These are phyloP conservation scores for Sordaria brevicollis DNA, from an alignment of 495 filamentous ascomycete species.

Conservation along the genomic window DNA sequence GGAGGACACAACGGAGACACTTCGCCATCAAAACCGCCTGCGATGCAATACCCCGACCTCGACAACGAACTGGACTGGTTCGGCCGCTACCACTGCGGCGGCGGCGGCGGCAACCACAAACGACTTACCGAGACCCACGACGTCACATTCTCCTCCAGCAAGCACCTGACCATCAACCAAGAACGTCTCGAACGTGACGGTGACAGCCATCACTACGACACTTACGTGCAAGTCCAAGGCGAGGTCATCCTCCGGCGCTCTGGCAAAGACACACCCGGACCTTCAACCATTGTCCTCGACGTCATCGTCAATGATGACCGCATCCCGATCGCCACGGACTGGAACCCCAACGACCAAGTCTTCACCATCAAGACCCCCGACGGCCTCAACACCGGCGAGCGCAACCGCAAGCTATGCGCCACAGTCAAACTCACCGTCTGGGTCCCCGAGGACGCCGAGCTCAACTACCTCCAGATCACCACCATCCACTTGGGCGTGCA, in stretches of 20 bases:
- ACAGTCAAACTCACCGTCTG: slow-evolving; percentile 30
- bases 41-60: slow-evolving; percentile 15
- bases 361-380: slow-evolving; percentile 24
- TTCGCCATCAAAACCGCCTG: not conserved
- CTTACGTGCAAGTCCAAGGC: slow-evolving; percentile 24
- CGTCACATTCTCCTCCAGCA: slow-evolving; percentile 19
- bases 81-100: slow-evolving; percentile 12
- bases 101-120: slow-evolving; percentile 10
- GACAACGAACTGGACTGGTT: slow-evolving; percentile 10
- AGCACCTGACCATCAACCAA: slow-evolving; percentile 21
- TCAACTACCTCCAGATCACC: slow-evolving; percentile 18
- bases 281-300: slow-evolving; percentile 27
- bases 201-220: slow-evolving; percentile 5
- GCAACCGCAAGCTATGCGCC: slow-evolving; percentile 23
- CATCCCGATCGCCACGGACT: slow-evolving; percentile 17
- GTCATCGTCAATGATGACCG: slow-evolving; percentile 26
- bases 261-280: slow-evolving; percentile 8
- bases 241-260: slow-evolving; percentile 27
- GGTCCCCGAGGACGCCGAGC: slow-evolving; percentile 24
- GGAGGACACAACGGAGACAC: not conserved
- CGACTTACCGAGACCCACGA: slow-evolving; percentile 19
- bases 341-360: slow-evolving; percentile 18
- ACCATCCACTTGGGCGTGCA: slow-evolving; percentile 27
- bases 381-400: slow-evolving; percentile 13
- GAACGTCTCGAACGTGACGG: slow-evolving; percentile 3